Conservation (phyloP, 1,284 basidiomycete genomes). For the Entoloma clypeatum region DNA sequence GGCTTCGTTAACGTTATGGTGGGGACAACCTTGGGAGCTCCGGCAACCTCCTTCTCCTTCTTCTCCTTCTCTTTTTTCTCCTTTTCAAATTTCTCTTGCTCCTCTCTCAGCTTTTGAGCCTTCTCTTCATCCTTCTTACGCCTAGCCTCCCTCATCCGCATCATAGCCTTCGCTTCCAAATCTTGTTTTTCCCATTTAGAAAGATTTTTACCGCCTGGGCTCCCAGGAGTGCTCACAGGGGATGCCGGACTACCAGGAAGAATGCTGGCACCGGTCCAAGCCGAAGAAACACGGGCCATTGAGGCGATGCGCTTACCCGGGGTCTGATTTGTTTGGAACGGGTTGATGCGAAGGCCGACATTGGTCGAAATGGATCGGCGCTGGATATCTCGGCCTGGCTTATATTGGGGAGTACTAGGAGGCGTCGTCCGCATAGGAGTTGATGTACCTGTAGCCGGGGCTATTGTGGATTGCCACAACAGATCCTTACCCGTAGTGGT, state of each 20-base stretch:
- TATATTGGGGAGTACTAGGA: constrained; percentile 19
- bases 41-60: constrained; percentile 34
- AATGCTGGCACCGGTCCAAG: constrained; percentile 10
- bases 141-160: constrained; percentile 52
- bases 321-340: constrained; percentile 29
- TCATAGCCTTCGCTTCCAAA: constrained; percentile 72
- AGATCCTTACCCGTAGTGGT: constrained; percentile 39
- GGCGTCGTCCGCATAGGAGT: constrained; percentile 24
- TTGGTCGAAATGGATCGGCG: constrained; percentile 45
- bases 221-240: constrained; percentile 46
- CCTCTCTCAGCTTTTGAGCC: constrained; percentile 37
- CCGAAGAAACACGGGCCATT: constrained; percentile 23
- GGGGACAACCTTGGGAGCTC: constrained; percentile 26
- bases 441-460: constrained; percentile 24
- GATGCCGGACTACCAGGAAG: constrained; percentile 22
- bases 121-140: constrained; percentile 43
- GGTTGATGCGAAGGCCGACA: constrained; percentile 32
- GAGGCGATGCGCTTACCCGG: constrained; percentile 32
- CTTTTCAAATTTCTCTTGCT: constrained; percentile 37
- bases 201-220: constrained; percentile 46
- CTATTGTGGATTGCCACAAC: constrained; percentile 40
- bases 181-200: constrained; percentile 84
- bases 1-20: constrained; percentile 32
- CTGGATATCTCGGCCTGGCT: constrained; percentile 30
- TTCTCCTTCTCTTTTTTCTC: constrained; percentile 39